Percentiles rank a stretch among this genome's conserved stretches.
Conservation (phyloP, 2,329 filamentous ascomycete genomes). For the Claviceps pazoutovae region DNA sequence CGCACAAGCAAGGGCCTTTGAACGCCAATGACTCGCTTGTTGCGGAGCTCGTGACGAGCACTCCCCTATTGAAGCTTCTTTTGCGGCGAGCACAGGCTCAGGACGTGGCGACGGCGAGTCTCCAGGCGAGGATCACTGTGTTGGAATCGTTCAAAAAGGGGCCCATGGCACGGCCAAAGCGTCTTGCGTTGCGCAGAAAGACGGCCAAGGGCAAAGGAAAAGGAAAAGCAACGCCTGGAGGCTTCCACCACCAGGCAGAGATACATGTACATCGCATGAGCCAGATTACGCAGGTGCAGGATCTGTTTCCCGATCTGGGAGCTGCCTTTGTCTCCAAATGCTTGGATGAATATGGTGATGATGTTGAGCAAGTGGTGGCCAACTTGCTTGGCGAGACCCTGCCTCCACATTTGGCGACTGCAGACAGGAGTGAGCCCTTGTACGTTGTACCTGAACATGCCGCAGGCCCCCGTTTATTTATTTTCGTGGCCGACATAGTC, state of each 20-base stretch:
- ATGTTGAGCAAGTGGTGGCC: slow-evolving; percentile 66
- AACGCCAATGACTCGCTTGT: slow-evolving; percentile 60
- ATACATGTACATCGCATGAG: slow-evolving; percentile 73
- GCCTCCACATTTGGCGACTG: slow-evolving; percentile 48
- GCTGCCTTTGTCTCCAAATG: slow-evolving; percentile 68
- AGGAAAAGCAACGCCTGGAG: slow-evolving; percentile 21
- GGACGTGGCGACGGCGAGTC: slow-evolving; percentile 36
- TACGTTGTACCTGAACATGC: slow-evolving; percentile 19
- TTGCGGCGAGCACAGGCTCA: slow-evolving; percentile 36
- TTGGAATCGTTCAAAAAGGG: slow-evolving; percentile 48
- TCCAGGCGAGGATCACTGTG: slow-evolving; percentile 45
- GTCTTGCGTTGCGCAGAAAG: slow-evolving; percentile 32
- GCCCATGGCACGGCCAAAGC: slow-evolving; percentile 34
- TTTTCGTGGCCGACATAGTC: neutral
- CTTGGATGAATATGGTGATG: slow-evolving; percentile 63
- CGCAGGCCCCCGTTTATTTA: neutral
- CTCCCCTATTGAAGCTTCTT: slow-evolving; percentile 56
- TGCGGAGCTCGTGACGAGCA: slow-evolving; percentile 66
- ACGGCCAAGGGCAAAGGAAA: slow-evolving; percentile 59
- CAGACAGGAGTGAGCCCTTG: slow-evolving; percentile 52
- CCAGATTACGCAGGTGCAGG: slow-evolving; percentile 78
- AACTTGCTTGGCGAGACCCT: slow-evolving; percentile 70
- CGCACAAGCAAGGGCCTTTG: slow-evolving; percentile 41
- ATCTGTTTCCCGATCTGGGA: slow-evolving; percentile 80
- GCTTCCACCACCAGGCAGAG: slow-evolving; percentile 26